phyloP scores from a whole-genome alignment of 2,329 filamentous ascomycete species.

The Akanthomyces dipterigenus region DNA sequence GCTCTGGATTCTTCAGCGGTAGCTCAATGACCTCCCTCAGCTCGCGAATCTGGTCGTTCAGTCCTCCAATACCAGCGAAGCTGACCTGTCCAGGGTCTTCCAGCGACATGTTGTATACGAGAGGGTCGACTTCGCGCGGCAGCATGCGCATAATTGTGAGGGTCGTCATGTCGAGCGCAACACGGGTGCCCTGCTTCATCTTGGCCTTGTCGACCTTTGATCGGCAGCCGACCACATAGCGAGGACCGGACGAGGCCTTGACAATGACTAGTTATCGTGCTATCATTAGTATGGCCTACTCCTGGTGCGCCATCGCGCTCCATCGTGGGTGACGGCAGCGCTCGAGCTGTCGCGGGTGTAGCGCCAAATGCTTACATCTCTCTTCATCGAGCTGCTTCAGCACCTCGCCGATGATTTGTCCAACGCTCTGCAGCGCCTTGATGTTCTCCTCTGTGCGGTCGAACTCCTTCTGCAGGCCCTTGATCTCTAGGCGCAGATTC shows the following conservation, averaged over 20 bases:
- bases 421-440: slow-evolving; percentile 97
- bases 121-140: slow-evolving; percentile 92
- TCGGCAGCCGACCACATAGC: slow-evolving; percentile 96
- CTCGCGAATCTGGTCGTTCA: slow-evolving; percentile 98
- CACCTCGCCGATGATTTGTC: slow-evolving; percentile 98
- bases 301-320: slow-evolving; percentile 16
- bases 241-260: slow-evolving; percentile 92
- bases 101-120: slow-evolving; percentile 99
- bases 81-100: slow-evolving; percentile 97
- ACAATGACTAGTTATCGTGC: slow-evolving; percentile 71
- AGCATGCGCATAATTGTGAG: slow-evolving; percentile 99
- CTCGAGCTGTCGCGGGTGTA: background rate
- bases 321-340: too few relatives aligned
- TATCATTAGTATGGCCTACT: background rate
- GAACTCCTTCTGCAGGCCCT: slow-evolving; percentile 88
- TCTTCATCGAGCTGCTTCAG: slow-evolving; percentile 98
- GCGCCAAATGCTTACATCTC: slow-evolving; percentile 63
- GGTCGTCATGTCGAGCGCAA: slow-evolving; percentile 98
- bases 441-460: slow-evolving; percentile 98
- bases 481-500: slow-evolving; percentile 87
- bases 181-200: slow-evolving; percentile 95
- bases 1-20: slow-evolving; percentile 95
- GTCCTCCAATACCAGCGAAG: slow-evolving; percentile 92
- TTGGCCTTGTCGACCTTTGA: slow-evolving; percentile 97
- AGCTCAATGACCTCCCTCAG: slow-evolving; percentile 95